Evolutionary conservation across 2,329 filamentous ascomycete species (phyloP).

Genomic region (Bipolaris bicolor): DNA sequence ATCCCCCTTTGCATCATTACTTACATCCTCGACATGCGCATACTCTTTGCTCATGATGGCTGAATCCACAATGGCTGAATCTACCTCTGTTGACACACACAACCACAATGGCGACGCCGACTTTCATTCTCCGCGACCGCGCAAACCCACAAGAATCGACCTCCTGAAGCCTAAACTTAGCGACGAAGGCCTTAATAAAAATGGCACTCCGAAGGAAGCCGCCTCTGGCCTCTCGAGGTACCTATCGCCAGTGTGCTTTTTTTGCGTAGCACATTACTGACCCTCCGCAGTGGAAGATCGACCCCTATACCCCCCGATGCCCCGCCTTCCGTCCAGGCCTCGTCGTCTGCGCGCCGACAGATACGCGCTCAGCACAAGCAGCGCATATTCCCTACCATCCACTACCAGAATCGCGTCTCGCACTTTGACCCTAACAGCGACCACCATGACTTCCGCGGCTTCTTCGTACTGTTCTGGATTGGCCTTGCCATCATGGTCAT

Average conservation of each 20-base stretch:
- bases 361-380: conserved; percentile 79
- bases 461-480: conserved; percentile 99
- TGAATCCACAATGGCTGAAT: conserved; percentile 42
- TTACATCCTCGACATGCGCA: conserved; percentile 31
- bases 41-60: conserved; percentile 34
- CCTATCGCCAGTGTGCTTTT: conserved; percentile 61
- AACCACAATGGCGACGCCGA: conserved; percentile 34
- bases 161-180: conserved; percentile 44
- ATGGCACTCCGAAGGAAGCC: conserved; percentile 32
- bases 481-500: conserved; percentile 95
- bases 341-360: conserved; percentile 83
- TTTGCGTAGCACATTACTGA: conserved; percentile 22
- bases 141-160: conserved; percentile 45
- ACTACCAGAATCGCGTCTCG: conserved; percentile 87
- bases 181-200: conserved; percentile 37
- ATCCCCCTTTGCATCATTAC: conserved; percentile 16
- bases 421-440: conserved; percentile 94
- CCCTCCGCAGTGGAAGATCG: conserved; percentile 70
- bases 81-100: conserved; percentile 37
- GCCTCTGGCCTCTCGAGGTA: conserved; percentile 47
- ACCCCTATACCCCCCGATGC: conserved; percentile 88
- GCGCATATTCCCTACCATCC: conserved; percentile 89
- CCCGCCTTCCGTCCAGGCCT: conserved; percentile 86
- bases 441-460: conserved; percentile 92
- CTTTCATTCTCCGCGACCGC: conserved; percentile 43